Percentiles rank a stretch among this genome's conserved stretches.
phyloP scores from a whole-genome alignment of 2,329 filamentous ascomycete genomes.

The Fusarium buxicola region DNA sequence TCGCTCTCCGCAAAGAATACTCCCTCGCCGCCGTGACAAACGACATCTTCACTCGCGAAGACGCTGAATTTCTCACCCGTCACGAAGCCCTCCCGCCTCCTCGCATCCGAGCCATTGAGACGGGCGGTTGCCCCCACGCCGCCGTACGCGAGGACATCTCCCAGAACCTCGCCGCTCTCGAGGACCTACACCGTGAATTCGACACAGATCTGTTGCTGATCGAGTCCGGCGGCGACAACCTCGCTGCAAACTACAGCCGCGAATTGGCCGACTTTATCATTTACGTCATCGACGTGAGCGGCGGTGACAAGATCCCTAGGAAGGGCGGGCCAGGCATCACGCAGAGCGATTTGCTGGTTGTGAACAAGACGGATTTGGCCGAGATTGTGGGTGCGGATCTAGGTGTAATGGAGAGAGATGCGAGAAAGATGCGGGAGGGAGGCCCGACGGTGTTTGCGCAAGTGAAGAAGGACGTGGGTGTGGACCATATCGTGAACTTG shows the following conservation, averaged over 20 bases:
- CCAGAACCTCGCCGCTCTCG: slow-evolving; percentile 90
- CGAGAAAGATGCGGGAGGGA: slow-evolving; percentile 93
- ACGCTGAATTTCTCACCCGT: slow-evolving; percentile 95
- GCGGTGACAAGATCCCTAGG: slow-evolving; percentile 94
- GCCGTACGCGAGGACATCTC: slow-evolving; percentile 97
- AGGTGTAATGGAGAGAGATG: slow-evolving; percentile 93
- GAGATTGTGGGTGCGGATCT: slow-evolving; percentile 91
- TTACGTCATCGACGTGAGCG: slow-evolving; percentile 97
- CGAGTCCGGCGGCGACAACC: slow-evolving; percentile 94
- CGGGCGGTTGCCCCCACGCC: slow-evolving; percentile 95
- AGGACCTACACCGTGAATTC: slow-evolving; percentile 87
- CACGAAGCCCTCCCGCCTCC: slow-evolving; percentile 83
- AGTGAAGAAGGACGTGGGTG: slow-evolving; percentile 90
- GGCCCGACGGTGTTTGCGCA: slow-evolving; percentile 96
- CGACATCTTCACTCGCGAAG: slow-evolving; percentile 98
- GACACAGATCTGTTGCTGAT: slow-evolving; percentile 87
- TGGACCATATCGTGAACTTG: slow-evolving; percentile 88
- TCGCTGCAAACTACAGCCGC: slow-evolving; percentile 95
- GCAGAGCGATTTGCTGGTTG: slow-evolving; percentile 90
- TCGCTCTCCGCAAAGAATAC: slow-evolving; percentile 81
- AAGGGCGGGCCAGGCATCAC: slow-evolving; percentile 98
- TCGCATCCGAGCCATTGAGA: slow-evolving; percentile 96
- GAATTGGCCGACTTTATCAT: slow-evolving; percentile 98
- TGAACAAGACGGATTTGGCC: slow-evolving; percentile 97
- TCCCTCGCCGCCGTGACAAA: slow-evolving; percentile 96